These are phyloP conservation scores for Leccinum uliginosum DNA, from an alignment of 768 basidiomycete genomes.

Conservation along the genomic window DNA sequence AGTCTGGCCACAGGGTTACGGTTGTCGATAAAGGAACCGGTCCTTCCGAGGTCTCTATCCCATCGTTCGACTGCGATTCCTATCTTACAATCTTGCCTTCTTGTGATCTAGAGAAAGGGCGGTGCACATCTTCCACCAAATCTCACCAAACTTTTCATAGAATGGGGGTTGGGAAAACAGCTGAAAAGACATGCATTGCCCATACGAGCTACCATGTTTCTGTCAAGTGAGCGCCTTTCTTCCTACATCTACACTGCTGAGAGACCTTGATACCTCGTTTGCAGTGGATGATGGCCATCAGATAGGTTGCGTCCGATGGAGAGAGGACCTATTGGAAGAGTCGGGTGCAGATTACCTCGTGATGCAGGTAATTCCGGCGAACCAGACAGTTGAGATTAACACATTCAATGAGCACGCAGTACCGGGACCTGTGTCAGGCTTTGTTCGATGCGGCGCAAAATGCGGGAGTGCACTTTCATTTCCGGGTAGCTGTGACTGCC, in stretches of 20 bases:
- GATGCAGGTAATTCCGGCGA: conserved; percentile 39
- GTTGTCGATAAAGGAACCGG: conserved; percentile 51
- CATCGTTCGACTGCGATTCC: neutral
- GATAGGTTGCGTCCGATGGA: conserved; percentile 46
- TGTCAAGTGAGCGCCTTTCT: conserved; percentile 17
- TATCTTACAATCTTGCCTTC: neutral
- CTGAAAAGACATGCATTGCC: conserved; percentile 34
- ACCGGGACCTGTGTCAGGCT: conserved; percentile 49
- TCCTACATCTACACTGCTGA: neutral
- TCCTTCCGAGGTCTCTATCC: conserved; percentile 33
- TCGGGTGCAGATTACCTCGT: conserved; percentile 51
- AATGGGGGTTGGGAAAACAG: conserved; percentile 52
- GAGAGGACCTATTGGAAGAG: conserved; percentile 46
- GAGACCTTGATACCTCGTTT: conserved; percentile 5
- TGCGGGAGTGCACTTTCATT: conserved; percentile 50
- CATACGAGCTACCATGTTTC: conserved; percentile 21
- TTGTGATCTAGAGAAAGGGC: conserved; percentile 30
- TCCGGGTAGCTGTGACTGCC: conserved; percentile 35
- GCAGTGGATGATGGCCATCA: conserved; percentile 41
- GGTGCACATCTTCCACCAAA: conserved; percentile 55
- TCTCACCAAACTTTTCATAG: conserved; percentile 50
- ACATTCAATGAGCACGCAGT: conserved; percentile 31
- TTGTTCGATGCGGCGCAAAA: conserved; percentile 43
- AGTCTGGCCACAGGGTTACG: conserved; percentile 55
- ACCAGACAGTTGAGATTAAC: neutral